Percentiles rank a stretch among this genome's conserved stretches.
Evolutionary conservation across 495 filamentous ascomycete genomes (phyloP).

Genomic region (Aspergillus sclerotioniger): DNA sequence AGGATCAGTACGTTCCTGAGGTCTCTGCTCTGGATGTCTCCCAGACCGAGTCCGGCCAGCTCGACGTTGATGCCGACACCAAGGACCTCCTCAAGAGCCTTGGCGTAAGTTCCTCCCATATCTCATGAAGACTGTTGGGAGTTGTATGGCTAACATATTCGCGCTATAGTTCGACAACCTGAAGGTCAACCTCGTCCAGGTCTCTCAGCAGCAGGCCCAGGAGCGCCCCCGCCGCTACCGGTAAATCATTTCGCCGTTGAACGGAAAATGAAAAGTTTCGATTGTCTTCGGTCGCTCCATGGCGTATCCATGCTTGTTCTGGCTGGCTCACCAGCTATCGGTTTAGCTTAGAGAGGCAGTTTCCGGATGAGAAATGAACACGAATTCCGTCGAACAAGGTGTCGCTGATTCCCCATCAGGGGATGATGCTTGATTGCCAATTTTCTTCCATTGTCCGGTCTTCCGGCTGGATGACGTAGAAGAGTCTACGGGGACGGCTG

Average conservation of each 20-base stretch:
- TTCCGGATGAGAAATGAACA: constrained; percentile 54
- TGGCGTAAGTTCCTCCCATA: constrained; percentile 67
- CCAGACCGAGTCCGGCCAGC: constrained; percentile 83
- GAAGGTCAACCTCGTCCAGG: constrained; percentile 88
- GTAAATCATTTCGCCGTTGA: constrained; percentile 31
- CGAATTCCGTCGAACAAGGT: constrained; percentile 67
- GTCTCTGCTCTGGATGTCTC: constrained; percentile 97
- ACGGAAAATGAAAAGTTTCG: constrained; percentile 27
- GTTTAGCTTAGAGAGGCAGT: constrained; percentile 36
- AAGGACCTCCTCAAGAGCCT: constrained; percentile 98
- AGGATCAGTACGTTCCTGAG: constrained; percentile 99
- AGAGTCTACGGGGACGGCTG: neutral
- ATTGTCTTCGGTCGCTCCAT: constrained; percentile 36
- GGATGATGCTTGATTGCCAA: constrained; percentile 95
- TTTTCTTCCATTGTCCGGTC: constrained; percentile 38
- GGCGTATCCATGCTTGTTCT: constrained; percentile 29
- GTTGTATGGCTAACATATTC: neutral
- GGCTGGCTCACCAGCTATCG: constrained; percentile 21
- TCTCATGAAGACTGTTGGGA: neutral
- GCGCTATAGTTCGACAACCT: constrained; percentile 87
- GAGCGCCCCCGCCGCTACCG: constrained; percentile 72
- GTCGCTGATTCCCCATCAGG: constrained; percentile 75
- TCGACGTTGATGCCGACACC: constrained; percentile 95
- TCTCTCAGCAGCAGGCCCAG: constrained; percentile 77
- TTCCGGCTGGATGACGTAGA: constrained; percentile 17